Base-by-base conservation (phyloP, 208 protist genomes). In the Trypanosoma boissoni region DNA sequence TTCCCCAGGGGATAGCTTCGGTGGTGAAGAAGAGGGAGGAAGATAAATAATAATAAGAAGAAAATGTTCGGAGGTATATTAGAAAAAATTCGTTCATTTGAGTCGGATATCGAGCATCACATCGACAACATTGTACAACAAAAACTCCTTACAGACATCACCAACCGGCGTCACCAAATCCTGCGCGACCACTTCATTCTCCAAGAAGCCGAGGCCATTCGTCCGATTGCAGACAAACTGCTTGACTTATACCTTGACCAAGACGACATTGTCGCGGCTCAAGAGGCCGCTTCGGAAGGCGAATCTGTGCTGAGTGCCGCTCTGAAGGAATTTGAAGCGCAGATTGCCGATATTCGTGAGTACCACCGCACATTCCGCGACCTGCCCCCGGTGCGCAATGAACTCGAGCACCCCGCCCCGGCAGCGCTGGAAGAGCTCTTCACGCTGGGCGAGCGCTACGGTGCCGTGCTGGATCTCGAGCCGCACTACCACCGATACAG, bases 111-210 rank as follows among this genome's bases (percentile, higher is more conserved):
- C 31, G 85, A 95, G 63, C 61, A 69, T 26, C 72, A 74, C 43
- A 59, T 91, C 32, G 80, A 95, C 54, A 88, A 78, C 59, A 80
- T 95, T 44, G 83, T 91, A 12, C 88, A 91, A 58, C 88, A 95
- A 56, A 70, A 75, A n/a, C 53, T 95, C 9, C 78, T 92, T 28
- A 45, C 43, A 0, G 68, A 75, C 34, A 74, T 91, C 36, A 78
- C 68, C 6, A 87, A 92, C 43, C 69, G 60, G 14, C 80, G 86
- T 8, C 88, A 95, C 45, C 77, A 74, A 43, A 80, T 92, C 23
- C 70, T 92, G 9, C 51, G 82, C 0, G 83, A 92, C 53, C 80
- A 92, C 70, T 95, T 95, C 62, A 77, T 74, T 4, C 18, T 88
- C 14, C 71, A 80, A 52, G 73, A 92, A 61, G 66, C 72, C 0